Base-by-base conservation (phyloP, 2,329 filamentous ascomycete genomes). In the Xylaria sp. region DNA sequence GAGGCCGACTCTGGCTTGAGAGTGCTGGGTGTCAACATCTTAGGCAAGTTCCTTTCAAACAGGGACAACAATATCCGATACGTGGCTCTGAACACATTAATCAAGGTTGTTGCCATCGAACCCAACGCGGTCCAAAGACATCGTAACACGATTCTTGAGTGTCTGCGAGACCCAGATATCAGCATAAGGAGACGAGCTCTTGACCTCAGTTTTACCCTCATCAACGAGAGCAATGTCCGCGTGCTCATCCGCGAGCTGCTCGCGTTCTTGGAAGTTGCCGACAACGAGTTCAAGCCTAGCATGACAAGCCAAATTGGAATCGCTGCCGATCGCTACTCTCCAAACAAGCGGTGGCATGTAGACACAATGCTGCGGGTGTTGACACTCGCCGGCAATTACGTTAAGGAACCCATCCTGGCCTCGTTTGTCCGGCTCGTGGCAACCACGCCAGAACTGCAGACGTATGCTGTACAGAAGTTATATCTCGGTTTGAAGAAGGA, bases 11-110 rank as follows among this genome's bases (percentile, higher is more conserved):
- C 96, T 10, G 95, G 96, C 42, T 83, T 99, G 71, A 88, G 97
- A 59, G 96, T 99, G 26, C 87, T 99, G 31, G 96, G 96, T 77
- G 96, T 99, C 74, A 99, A 99, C 79, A 99, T 99, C 73, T 88
- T 99, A 28, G 96, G 97, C 79, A 99, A 98, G 79, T 99, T 99
- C 82, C 83, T 99, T 70, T 91, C 94, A n/a, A 99, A 99, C 84
- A 91, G 95, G 75, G 96, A 99, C 82, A 99, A 99, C 85, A 99
- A 99, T 79, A 99, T 99, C 76, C 92, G 96, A 80, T 99, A 99
- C 78, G 96, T 99, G 60, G 96, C 96, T 20, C 85, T 99, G 60
- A 99, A 99, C 81, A 99, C 96, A 0, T 85, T 99, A 59, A 97
- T 97, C 83, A 98, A 97, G 81, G 96, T 99, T 20, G 96, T 99